phyloP scores from a whole-genome alignment of 106 monocot genomes.

The Agapanthus africanus region DNA sequence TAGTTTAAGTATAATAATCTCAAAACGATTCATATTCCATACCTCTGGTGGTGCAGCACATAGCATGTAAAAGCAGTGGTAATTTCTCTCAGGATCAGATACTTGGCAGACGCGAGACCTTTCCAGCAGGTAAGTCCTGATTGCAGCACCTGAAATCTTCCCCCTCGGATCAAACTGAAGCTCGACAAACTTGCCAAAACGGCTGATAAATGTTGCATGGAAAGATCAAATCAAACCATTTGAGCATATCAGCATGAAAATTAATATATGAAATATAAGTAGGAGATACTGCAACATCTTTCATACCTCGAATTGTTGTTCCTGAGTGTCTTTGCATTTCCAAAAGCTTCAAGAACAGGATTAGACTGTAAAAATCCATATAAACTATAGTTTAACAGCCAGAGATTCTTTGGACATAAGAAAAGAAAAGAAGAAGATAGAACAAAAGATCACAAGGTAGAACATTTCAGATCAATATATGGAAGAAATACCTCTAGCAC shows the following conservation, averaged over 20 bases:
- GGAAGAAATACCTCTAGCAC: slow-evolving; percentile 90
- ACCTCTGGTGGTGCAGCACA: slow-evolving; percentile 59
- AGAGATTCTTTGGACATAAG: background rate
- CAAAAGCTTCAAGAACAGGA: slow-evolving; percentile 98
- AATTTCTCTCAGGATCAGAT: slow-evolving; percentile 70
- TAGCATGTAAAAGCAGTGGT: slow-evolving; percentile 76
- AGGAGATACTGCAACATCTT: background rate
- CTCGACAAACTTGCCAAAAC: slow-evolving; percentile 79
- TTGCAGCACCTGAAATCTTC: slow-evolving; percentile 69
- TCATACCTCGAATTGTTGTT: slow-evolving; percentile 89
- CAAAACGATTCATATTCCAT: background rate
- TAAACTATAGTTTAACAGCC: background rate
- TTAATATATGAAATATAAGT: background rate
- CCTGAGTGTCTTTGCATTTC: slow-evolving; percentile 93
- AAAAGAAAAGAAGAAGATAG: no score
- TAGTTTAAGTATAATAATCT: no score
- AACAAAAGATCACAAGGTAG: background rate
- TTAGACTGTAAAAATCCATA: slow-evolving; percentile 59
- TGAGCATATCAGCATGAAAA: background rate
- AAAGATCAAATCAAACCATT: slow-evolving; percentile 1
- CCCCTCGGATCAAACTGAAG: slow-evolving; percentile 58
- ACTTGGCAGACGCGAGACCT: slow-evolving; percentile 71
- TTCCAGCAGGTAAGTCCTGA: slow-evolving; percentile 75
- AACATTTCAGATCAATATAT: background rate
- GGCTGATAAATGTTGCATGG: slow-evolving; percentile 24